Evolutionary conservation across 2,329 filamentous ascomycete species (phyloP).

Genomic region (Pleoardoris graminearum): DNA sequence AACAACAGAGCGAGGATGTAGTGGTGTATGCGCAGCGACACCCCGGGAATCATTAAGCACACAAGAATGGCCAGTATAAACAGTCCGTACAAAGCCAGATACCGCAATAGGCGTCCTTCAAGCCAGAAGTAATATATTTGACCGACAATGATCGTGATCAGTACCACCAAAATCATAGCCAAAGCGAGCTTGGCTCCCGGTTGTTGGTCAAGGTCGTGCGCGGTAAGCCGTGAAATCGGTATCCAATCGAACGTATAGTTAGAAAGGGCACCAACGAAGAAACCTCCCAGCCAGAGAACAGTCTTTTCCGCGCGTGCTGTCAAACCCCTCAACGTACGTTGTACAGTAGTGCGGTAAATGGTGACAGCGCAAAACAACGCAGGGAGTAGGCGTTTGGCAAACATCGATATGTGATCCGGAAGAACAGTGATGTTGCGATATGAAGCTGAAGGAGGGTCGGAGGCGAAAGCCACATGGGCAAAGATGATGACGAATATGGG

Average conservation of each 20-base stretch:
- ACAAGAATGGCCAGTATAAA: constrained; percentile 69
- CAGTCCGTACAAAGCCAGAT: constrained; percentile 75
- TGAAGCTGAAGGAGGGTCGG: constrained; percentile 74
- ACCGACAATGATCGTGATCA: constrained; percentile 67
- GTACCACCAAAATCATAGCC: constrained; percentile 70
- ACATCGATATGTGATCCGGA: constrained; percentile 56
- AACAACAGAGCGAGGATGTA: constrained; percentile 43
- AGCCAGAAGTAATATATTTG: constrained; percentile 88
- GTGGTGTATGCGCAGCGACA: constrained; percentile 87
- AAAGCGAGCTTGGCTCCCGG: constrained; percentile 85
- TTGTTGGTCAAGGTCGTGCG: constrained; percentile 83
- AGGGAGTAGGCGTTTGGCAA: constrained; percentile 80
- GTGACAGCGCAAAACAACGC: constrained; percentile 84
- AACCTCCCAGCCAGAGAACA: constrained; percentile 82
- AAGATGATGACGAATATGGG: constrained; percentile 79
- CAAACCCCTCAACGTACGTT: constrained; percentile 70
- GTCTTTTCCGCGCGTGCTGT: constrained; percentile 86
- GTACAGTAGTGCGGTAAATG: constrained; percentile 80
- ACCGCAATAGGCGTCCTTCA: constrained; percentile 76
- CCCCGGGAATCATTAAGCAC: constrained; percentile 70
- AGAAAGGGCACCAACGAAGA: constrained; percentile 86
- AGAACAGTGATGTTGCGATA: constrained; percentile 52
- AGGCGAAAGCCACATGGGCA: constrained; percentile 83
- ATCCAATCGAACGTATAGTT: constrained; percentile 96
- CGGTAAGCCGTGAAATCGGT: constrained; percentile 84